phyloP scores from a whole-genome alignment of 805 yeast genomes.

The Hanseniaspora valbyensis region DNA sequence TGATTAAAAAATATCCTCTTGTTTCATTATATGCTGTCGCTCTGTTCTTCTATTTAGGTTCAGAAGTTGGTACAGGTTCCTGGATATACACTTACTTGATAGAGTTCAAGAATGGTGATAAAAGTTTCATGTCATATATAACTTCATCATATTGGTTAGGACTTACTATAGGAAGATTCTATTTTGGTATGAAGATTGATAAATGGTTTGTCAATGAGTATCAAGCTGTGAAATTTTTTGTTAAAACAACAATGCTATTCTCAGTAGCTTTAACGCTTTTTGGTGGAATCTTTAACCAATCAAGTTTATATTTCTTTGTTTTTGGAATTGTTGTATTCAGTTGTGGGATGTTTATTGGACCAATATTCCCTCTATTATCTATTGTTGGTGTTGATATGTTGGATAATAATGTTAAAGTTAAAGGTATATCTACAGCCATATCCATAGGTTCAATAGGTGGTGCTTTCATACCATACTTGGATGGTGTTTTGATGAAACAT shows the following conservation, averaged over 20 bases:
- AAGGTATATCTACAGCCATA: conserved; percentile 63
- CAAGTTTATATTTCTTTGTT: conserved; percentile 20
- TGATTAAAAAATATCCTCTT: conserved; percentile 27
- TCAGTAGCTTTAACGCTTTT: conserved; percentile 27
- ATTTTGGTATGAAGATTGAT: conserved; percentile 47
- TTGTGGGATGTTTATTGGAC: conserved; percentile 55
- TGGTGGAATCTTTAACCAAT: conserved; percentile 20
- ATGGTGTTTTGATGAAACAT: conserved; percentile 4
- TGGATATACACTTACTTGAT: conserved; percentile 59
- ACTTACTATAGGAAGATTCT: conserved; percentile 49
- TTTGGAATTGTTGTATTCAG: conserved; percentile 30
- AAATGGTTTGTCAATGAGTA: conserved; percentile 37
- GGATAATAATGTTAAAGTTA: conserved; percentile 49
- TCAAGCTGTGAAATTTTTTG: conserved; percentile 29
- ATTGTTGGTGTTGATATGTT: conserved; percentile 50
- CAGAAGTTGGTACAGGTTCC: conserved; percentile 58
- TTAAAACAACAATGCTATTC: conserved; percentile 28
- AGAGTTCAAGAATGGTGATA: conserved; percentile 41
- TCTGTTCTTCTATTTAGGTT: conserved; percentile 55
- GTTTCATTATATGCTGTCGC: conserved; percentile 43
- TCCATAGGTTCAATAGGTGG: conserved; percentile 43
- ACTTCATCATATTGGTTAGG: conserved; percentile 68
- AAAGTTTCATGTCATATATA: conserved; percentile 45
- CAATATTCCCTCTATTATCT: conserved; percentile 61
- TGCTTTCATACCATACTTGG: conserved; percentile 5